Base-by-base conservation (phyloP, 768 basidiomycete species). In the Suillus subaureus region DNA sequence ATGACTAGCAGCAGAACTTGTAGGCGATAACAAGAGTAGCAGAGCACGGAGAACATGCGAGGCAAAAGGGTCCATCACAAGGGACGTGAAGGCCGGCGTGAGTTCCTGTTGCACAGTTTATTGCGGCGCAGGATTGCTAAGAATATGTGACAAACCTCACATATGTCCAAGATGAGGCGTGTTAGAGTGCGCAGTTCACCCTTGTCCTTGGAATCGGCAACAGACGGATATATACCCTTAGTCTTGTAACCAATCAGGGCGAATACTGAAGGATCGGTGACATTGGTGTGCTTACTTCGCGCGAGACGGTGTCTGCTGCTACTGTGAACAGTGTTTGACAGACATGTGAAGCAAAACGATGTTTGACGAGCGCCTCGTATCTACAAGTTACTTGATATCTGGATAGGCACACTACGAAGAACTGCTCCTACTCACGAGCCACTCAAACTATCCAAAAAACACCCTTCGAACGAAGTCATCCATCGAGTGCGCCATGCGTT, bases 331-430 rank as follows among this genome's bases (percentile, higher is more conserved):
- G 79, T 1, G 95, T 98, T 76, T 98, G 95, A 70, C 92, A 92
- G 8, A 97, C 96, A 86, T 98, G 96, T 31, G 96, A 97, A 18
- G 91, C 94, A 80, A 97, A 99, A 35, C 96, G 86, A 72, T 99
- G 92, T 72, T 83, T 87, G 35, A 84, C 79, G 33, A 96, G 81
- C 28, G 79, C 72, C 65, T 87, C 87, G 68, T 88, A 91, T 8
- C 93, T 91, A 65, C 43, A 66, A 51, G 54, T 55, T 62, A 49
- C 43, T 31, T 1, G 57, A 64, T 64, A 61, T 43, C 6, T 57
- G 42, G 7, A 67, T 65, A 43, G 54, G 61, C 37, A 63, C 62
- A 64, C 56, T 62, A 57, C 62, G 39, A 65, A 64, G 3, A 21
- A 13, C 39, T 64, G 63, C 37, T 15, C 28, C 61, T 61, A 87